These are phyloP conservation scores for Alternaria gaisen DNA, from an alignment of 2,329 filamentous ascomycete species.

Conservation along the genomic window DNA sequence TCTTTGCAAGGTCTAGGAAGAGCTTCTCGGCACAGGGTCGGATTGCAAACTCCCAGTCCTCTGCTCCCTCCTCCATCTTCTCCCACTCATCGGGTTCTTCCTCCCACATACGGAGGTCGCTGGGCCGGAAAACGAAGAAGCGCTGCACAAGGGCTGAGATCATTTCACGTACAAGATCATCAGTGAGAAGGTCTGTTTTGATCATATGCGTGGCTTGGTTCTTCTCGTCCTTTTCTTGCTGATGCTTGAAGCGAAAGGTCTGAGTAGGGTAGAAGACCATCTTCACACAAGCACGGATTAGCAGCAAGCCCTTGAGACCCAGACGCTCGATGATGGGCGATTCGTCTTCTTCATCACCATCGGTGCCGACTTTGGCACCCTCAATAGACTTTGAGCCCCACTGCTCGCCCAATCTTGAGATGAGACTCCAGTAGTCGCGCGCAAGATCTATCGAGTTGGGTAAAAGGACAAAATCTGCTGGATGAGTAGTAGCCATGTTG, in stretches of 20 bases:
- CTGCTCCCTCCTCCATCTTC: constrained; percentile 83
- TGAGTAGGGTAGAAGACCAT: constrained; percentile 84
- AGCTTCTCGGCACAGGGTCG: constrained; percentile 92
- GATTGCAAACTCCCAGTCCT: constrained; percentile 87
- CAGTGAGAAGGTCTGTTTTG: constrained; percentile 76
- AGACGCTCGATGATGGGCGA: constrained; percentile 76
- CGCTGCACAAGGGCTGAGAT: constrained; percentile 85
- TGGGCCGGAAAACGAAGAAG: constrained; percentile 85
- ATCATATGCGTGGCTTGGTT: constrained; percentile 73
- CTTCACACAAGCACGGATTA: constrained; percentile 82
- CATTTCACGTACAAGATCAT: constrained; percentile 79
- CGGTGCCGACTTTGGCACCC: constrained; percentile 53
- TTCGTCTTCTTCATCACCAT: constrained; percentile 59
- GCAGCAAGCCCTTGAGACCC: constrained; percentile 80
- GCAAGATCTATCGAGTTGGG: constrained; percentile 81
- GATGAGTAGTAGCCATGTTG: constrained; percentile 81
- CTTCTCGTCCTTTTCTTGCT: constrained; percentile 79
- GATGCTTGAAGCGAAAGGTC: constrained; percentile 82
- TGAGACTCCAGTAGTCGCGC: constrained; percentile 84
- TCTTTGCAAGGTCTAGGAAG: constrained; percentile 87
- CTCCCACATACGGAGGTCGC: constrained; percentile 90
- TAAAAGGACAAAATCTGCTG: constrained; percentile 82
- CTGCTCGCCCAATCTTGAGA: constrained; percentile 77
- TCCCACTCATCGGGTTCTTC: constrained; percentile 97
- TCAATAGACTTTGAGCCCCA: constrained; percentile 66